A percentile compares a stretch with the other conserved stretches of the same genome.
These are phyloP conservation scores for Bauhinia variegata DNA, from an alignment of 306 rosid genomes.

Conservation along the genomic window DNA sequence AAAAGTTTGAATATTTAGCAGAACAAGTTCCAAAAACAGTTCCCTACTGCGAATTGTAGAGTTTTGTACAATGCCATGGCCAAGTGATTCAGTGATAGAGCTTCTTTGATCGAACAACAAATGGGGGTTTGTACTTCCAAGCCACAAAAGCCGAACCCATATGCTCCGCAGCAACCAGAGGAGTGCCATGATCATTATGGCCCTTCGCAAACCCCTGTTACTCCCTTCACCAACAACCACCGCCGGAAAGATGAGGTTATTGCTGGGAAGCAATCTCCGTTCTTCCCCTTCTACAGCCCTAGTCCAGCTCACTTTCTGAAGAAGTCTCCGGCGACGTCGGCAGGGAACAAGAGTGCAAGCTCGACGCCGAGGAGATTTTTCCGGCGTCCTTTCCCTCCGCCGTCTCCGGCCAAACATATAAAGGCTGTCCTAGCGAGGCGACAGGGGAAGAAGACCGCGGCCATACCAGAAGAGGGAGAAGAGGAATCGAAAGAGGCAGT, in stretches of 20 bases:
- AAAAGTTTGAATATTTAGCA: conserved; percentile 42
- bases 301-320: conserved; percentile 76
- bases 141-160: conserved; percentile 79
- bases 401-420: conserved; percentile 98
- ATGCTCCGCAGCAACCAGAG: conserved; percentile 49
- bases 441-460: conserved; percentile 73
- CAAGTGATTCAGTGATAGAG: conserved; percentile 30
- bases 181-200: conserved; percentile 33
- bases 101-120: conserved; percentile 37
- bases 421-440: conserved; percentile 74
- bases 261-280: conserved; percentile 67
- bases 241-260: conserved; percentile 49
- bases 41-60: background rate
- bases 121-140: conserved; percentile 96
- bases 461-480: conserved; percentile 84
- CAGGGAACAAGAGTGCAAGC: conserved; percentile 55
- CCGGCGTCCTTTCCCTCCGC: conserved; percentile 91
- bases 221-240: conserved; percentile 30
- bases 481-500: conserved; percentile 52
- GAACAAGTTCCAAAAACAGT: conserved; percentile 29
- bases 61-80: conserved; percentile 28
- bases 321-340: conserved; percentile 62
- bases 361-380: conserved; percentile 90
- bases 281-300: conserved; percentile 88
- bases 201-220: conserved; percentile 51